These are phyloP conservation scores for Castanopsis chinensis DNA, from an alignment of 306 rosid species.

Conservation along the genomic window DNA sequence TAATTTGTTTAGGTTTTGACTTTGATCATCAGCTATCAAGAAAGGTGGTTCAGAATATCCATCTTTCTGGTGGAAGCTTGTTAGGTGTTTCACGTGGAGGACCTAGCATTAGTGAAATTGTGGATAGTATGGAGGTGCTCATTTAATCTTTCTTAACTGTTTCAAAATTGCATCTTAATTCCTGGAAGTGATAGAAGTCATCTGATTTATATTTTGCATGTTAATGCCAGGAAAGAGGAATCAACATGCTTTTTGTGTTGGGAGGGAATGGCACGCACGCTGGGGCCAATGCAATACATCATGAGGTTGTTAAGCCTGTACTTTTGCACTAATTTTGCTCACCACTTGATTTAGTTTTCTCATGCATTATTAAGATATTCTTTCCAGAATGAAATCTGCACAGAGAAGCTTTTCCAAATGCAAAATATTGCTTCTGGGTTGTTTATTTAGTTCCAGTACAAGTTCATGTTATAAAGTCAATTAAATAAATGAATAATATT, in stretches of 20 bases:
- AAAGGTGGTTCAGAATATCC: slow-evolving; percentile 93
- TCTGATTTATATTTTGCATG: slow-evolving; percentile 15
- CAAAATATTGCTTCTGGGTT: background rate
- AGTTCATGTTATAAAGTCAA: background rate
- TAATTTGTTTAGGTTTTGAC: slow-evolving; percentile 16
- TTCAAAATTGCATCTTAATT: slow-evolving; percentile 7
- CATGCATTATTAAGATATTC: background rate
- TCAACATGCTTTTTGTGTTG: slow-evolving; percentile 95
- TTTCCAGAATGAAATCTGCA: background rate
- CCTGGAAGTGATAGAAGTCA: slow-evolving; percentile 4
- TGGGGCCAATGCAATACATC: slow-evolving; percentile 91
- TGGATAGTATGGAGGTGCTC: slow-evolving; percentile 76
- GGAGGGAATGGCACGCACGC: slow-evolving; percentile 99
- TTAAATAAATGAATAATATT: background rate
- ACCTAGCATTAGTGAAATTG: slow-evolving; percentile 68
- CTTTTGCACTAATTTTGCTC: slow-evolving; percentile 10
- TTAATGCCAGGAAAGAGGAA: slow-evolving; percentile 78
- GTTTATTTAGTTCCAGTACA: background rate
- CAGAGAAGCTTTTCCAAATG: background rate
- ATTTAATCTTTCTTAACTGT: slow-evolving; percentile 12
- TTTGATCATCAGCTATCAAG: slow-evolving; percentile 70
- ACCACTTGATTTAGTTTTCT: background rate
- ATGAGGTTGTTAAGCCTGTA: slow-evolving; percentile 61
- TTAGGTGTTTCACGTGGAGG: slow-evolving; percentile 99
- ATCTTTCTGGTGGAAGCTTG: slow-evolving; percentile 99